These are phyloP conservation scores for Priceomyces carsonii DNA, from an alignment of 805 yeast species.

Conservation along the genomic window DNA sequence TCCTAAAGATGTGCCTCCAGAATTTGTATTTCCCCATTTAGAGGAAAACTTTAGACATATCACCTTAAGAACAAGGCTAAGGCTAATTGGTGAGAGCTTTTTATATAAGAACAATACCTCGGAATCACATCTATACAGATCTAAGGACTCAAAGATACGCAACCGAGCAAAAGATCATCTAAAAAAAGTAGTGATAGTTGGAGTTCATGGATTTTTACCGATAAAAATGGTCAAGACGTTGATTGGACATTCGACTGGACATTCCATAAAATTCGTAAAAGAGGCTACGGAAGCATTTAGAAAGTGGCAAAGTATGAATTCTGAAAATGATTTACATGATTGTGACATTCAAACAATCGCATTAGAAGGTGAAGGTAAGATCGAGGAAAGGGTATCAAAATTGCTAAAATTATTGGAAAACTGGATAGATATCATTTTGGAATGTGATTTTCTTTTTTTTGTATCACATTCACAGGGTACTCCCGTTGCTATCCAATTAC, in stretches of 20 bases:
- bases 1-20: conserved; percentile 7
- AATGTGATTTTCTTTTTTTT: conserved; percentile 32
- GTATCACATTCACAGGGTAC: conserved; percentile 37
- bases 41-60: conserved; percentile 23
- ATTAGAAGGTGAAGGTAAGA: conserved; percentile 41
- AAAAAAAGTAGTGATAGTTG: conserved; percentile 31
- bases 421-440: conserved; percentile 30
- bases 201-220: conserved; percentile 43
- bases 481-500: conserved; percentile 30
- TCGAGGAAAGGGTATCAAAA: conserved; percentile 27
- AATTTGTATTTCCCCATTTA: conserved; percentile 20
- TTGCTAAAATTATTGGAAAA: conserved; percentile 27
- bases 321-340: conserved; percentile 8
- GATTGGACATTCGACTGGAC: conserved; percentile 40
- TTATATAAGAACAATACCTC: conserved; percentile 19
- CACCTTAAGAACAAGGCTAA: conserved; percentile 21
- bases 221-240: conserved; percentile 36
- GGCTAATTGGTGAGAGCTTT: conserved; percentile 23
- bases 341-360: conserved; percentile 36
- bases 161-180: conserved; percentile 10
- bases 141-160: conserved; percentile 6
- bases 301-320: conserved; percentile 22
- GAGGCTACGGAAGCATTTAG: conserved; percentile 29
- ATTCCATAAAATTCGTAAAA: conserved; percentile 26
- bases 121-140: conserved; percentile 29